Percentiles rank a stretch among this genome's conserved stretches.
Evolutionary conservation across 192 early-diverging fungal genomes (phyloP).

Genomic region (Spinellus fusiger): DNA sequence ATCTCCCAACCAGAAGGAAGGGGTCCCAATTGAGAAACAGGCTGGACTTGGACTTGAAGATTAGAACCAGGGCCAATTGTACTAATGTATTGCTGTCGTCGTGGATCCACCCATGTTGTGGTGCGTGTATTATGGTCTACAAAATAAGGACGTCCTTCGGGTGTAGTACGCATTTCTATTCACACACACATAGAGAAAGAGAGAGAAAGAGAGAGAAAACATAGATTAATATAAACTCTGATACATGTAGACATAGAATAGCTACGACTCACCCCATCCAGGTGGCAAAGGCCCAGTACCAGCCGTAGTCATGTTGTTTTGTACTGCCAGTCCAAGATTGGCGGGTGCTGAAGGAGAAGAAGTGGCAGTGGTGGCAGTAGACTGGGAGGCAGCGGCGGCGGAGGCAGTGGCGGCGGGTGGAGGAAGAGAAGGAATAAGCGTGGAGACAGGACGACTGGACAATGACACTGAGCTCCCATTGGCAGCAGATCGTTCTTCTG

Average conservation of each 20-base stretch:
- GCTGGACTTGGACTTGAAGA: conserved; percentile 65
- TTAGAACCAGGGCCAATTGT: conserved; percentile 46
- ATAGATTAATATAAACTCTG: not conserved
- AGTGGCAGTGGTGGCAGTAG: conserved; percentile 26
- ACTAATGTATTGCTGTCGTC: conserved; percentile 56
- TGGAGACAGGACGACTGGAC: conserved; percentile 9
- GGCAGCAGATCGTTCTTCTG: conserved; percentile 49
- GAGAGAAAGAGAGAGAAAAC: not conserved
- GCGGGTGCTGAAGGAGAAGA: conserved; percentile 1
- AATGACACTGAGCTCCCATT: conserved; percentile 8
- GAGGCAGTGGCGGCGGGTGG: conserved; percentile 1
- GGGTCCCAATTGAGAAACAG: conserved; percentile 73
- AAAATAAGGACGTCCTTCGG: conserved; percentile 77
- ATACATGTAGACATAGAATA: not conserved
- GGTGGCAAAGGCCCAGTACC: conserved; percentile 74
- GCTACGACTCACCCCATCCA: conserved; percentile 52
- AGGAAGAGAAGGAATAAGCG: conserved; percentile 4
- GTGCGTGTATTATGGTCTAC: conserved; percentile 84
- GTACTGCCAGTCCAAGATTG: conserved; percentile 23
- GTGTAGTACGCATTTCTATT: conserved; percentile 61
- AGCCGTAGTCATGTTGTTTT: conserved; percentile 50
- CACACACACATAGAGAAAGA: not conserved
- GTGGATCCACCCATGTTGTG: conserved; percentile 82
- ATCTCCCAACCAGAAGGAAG: conserved; percentile 98
- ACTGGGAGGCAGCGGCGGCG: conserved; percentile 16